Evolutionary conservation across 495 filamentous ascomycete species (phyloP), one percentile per base, ranked within the genome.

Genomic region (Aspergillus nidulans): DNA sequence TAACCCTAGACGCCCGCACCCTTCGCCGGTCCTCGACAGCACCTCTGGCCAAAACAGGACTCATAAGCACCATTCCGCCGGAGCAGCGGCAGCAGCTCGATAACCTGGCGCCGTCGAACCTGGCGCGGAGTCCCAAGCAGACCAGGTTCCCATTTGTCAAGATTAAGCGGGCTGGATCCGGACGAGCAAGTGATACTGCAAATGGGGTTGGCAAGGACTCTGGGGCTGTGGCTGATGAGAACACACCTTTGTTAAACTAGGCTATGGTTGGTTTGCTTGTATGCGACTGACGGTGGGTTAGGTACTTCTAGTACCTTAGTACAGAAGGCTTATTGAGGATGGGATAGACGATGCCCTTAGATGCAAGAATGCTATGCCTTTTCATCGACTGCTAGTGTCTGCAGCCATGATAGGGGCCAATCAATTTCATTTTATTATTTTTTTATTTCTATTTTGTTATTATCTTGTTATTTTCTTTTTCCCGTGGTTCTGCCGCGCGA

Each of bases 71-170:
- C 5, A 47, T 47, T 8, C 32, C 44, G 4, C 44, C 44, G 1
- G 44, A 32, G 26, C 44, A 47, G 25, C 44, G 44, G 0, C 44
- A 47, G 8, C 44, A 47, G 10, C 44, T 47, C 12, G 44, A 32
- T 10, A 25, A 47, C 26, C 44, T 47, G 5, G 26, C 44, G 0
- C 44, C 44, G 44, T 47, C 44, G 44, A 47, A 47, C 10, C 15
- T 47, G 26, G 25, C 44, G 15, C n/a, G 25, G 7, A 47, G 44
- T 32, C 44, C 44, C n/a, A 47, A 47, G 25, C 44, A 47, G 25
- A 47, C 44, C 15, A 18, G 44, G 25, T 47, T 47, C 6, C 44
- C 44, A 1, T 47, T 47, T 47, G 44, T 47, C 3, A 47, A 47
- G 15, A 47, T 47, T 15, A 47, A 47, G 30, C 30, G 30, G 10